These are phyloP conservation scores for Gossypium turneri DNA, from an alignment of 345 rosid species.

Conservation along the genomic window DNA sequence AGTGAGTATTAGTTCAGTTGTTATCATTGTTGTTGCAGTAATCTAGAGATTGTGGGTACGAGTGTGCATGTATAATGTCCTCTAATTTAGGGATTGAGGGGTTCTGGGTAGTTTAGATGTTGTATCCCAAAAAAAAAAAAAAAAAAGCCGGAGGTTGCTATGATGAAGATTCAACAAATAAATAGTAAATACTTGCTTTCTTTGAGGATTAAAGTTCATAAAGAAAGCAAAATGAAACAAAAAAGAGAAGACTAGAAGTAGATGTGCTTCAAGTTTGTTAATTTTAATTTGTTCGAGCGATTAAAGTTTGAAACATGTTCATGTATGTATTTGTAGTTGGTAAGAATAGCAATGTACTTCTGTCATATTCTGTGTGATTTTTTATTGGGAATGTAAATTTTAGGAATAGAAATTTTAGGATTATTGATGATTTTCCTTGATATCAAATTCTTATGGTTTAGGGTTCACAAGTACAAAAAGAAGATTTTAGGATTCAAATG, in stretches of 20 bases:
- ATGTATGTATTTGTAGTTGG: not conserved
- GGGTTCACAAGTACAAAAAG: not conserved
- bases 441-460: not conserved
- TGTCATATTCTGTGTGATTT: not conserved
- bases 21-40: too few relatives aligned
- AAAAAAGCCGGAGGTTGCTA: not conserved
- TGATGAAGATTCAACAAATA: not conserved
- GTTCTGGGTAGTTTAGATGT: too few relatives aligned
- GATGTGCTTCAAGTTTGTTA: conserved; percentile 2
- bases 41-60: not conserved
- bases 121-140: too few relatives aligned
- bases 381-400: not conserved
- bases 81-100: too few relatives aligned
- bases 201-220: not conserved
- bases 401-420: not conserved
- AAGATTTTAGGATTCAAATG: not conserved
- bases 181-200: not conserved
- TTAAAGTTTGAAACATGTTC: not conserved
- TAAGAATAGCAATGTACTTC: not conserved
- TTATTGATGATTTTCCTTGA: not conserved
- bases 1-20: too few relatives aligned
- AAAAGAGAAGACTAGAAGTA: not conserved
- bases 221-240: not conserved
- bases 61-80: too few relatives aligned
- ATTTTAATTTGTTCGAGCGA: not conserved